Evolutionary conservation across 208 protist genomes (phyloP), one percentile per base, ranked within the genome.

Genomic region (Lotmaria passim): DNA sequence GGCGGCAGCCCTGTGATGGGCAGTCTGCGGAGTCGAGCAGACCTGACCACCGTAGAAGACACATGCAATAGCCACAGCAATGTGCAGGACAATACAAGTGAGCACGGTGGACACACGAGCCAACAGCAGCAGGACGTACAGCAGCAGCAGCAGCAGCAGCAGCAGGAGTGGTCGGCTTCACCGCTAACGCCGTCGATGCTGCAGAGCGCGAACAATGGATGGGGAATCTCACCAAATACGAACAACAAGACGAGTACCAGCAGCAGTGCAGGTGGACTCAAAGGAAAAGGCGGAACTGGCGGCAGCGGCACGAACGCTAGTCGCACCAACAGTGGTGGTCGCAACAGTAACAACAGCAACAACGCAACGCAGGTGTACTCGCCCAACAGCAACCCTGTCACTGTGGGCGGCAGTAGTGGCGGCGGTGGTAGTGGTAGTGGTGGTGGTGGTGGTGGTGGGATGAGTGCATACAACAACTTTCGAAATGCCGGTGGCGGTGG

Each of bases 251-350:
- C 26, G 19, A 63, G 26, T 36, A 28, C 36, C 19, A 38, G 39
- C 57, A 21, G 57, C 57, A 63, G n/a, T 28, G 41, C 57, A 1
- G 41, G 23, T 11, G 57, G 57, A 15, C 17, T 0, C 5, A 64
- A 64, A 10, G 17, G 1, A 38, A 64, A 39, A 24, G 46, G 23
- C 2, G 21, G 14, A 21, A 19, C 30, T 23, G n/a, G n/a, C 52
- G 24, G 19, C 34, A 34, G 15, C 33, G 56, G 12, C 30, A 52
- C 8, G 1, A 7, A 26, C 23, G 30, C 19, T 5, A 30, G 36
- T 15, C 62, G 46, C 26, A 38, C 70, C 2, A 33, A 34, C 55
- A 76, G 61, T 39, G 53, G 53, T 10, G 70, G 70, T n/a, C 44
- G 43, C 34, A 55, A 39, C 33, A 41, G 41, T 44, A 76, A 46